Evolutionary conservation across 139 green algal genomes (phyloP), one percentile per base, ranked within the genome.

Genomic region (Micractinium sp.): DNA sequence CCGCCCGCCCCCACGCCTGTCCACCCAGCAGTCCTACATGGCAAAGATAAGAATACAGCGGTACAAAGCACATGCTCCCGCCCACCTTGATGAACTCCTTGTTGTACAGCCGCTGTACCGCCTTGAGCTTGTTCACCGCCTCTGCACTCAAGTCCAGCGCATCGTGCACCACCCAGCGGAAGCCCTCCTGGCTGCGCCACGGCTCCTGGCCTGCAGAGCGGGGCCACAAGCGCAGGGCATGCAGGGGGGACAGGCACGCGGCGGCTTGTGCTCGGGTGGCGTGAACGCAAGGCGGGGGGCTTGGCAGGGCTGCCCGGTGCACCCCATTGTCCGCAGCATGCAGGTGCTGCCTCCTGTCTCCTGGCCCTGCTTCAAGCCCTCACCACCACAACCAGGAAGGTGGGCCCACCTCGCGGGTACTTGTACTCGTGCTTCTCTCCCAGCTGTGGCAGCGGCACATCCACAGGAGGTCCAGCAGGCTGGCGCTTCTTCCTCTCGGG

Each of bases 201-300:
- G 90, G 90, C 73, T 93, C 89, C 61, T 84, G 75, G 39, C 90
- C 90, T 71, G 82, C 66, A 33, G 29, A 53, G 41, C 39, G 38
- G 7, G 0, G 69, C 2, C 20, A 2, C 12, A 23, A 76, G 69
- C 69, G 69, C 23, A 76, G 69, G 12, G 69, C 2, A n/a, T n/a
- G n/a, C n/a, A n/a, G n/a, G 3, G 13, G 27, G 31, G 69, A 56
- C 7, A 9, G 47, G 63, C 63, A 23, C 2, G 63, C 63, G 22
- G 63, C 63, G 7, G 22, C 2, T 16, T 27, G 22, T 71, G 63
- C 20, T 27, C 3, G 20, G 63, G 63, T 31, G 63, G 63, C 63
- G 22, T 27, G 19, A 12, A 27, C 14, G 16, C 63, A 71, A 56
- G 47, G n/a, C 9, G 47, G 47, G 9, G 47, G 9, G 47, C 47